Base-by-base conservation (phyloP, 1,139 yeast species). In the Pichia sp. region DNA sequence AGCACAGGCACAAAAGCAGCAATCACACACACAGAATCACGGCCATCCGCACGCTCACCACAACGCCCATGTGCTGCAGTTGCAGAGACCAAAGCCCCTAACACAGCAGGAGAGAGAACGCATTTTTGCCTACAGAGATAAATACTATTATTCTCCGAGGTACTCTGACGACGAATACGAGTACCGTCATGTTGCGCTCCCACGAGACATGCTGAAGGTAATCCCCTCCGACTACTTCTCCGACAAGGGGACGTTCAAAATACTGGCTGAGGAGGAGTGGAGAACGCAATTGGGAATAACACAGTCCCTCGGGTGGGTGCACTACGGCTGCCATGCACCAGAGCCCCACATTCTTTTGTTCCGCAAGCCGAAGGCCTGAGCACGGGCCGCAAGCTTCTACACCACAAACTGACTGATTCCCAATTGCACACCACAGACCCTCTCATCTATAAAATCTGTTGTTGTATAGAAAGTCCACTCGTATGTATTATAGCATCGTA, bases 251-350 rank as follows among this genome's bases (percentile, higher is more conserved):
- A 93, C 99, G 0, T 78, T 95, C 63, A 84, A 97, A 62, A 89
- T 95, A 54, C 75, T 95, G 53, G 73, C 87, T 57, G 99, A 95
- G 70, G 98, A 93, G 63, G 99, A 95, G 72, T 95, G 99, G 99
- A 80, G 99, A 70, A 61, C 63, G 6, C 98, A 98, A 1, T 76
- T 95, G 55, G 99, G 99, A 4, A 90, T 95, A 65, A 95, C 99
- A 10, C 99, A 93, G 71, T 88, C 96, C 49, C 77, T 95, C 58
- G 99, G 99, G 1, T 95, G 99, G 99, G 95, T 81, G 52, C 99
- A 95, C 71, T 95, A 93, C 69, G 99, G 93, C 67, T 92, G 97
- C 52, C 99, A 95, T 71, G 87, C 97, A 0, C 99, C 99, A 40
- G 99, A 95, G 70, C 99, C 99, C 31, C 99, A 95, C 69, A 93